A percentile compares a stretch with the other conserved stretches of the same genome.
phyloP scores from a whole-genome alignment of 495 filamentous ascomycete genomes.

The Geoglossum glabrum region DNA sequence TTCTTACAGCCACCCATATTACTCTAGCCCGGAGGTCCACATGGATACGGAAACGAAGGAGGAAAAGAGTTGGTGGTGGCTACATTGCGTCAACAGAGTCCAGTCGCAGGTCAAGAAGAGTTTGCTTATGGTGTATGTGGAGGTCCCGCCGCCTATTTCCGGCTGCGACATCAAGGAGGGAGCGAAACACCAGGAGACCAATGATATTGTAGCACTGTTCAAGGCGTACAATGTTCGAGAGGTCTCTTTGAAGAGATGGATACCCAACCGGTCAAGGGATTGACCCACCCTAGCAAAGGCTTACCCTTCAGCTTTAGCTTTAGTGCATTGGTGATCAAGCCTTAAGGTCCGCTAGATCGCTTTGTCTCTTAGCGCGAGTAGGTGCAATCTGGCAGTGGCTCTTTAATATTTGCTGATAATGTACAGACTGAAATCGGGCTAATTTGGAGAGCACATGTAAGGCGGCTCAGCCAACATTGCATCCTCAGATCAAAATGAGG shows the following conservation, averaged over 20 bases:
- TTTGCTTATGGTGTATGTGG: slow-evolving; percentile 71
- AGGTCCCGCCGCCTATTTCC: slow-evolving; percentile 46
- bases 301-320: neutral
- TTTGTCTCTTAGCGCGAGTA: neutral
- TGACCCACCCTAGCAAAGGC: slow-evolving; percentile 10
- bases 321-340: too few relatives aligned
- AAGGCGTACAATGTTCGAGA: slow-evolving; percentile 63
- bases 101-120: slow-evolving; percentile 76
- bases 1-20: slow-evolving; percentile 56
- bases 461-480: neutral
- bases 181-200: slow-evolving; percentile 19
- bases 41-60: slow-evolving; percentile 27
- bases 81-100: slow-evolving; percentile 84
- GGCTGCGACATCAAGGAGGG: slow-evolving; percentile 1
- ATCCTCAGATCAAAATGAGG: too few relatives aligned
- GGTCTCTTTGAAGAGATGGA: slow-evolving; percentile 61
- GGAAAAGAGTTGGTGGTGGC: slow-evolving; percentile 64
- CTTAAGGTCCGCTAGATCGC: too few relatives aligned
- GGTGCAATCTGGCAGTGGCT: neutral
- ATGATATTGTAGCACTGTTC: slow-evolving; percentile 41
- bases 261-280: slow-evolving; percentile 58
- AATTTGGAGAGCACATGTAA: too few relatives aligned
- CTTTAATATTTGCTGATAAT: neutral
- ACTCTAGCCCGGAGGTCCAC: slow-evolving; percentile 32
- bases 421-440: too few relatives aligned